Conservation (phyloP, 2,329 filamentous ascomycete genomes). For the Colletotrichum incanum region DNA sequence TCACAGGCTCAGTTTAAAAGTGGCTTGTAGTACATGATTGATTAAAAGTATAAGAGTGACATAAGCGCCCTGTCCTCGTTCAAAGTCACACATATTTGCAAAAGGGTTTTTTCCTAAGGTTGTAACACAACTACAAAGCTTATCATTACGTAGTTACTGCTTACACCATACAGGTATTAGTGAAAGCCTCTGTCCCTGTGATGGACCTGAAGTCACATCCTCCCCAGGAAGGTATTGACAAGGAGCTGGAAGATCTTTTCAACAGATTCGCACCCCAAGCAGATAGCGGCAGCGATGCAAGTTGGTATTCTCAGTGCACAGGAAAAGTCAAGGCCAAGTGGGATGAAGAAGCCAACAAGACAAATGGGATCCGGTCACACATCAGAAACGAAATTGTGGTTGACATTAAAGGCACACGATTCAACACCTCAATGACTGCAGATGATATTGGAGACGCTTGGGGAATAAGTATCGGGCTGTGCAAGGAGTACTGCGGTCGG, state of each 20-base stretch:
- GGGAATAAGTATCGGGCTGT: neutral
- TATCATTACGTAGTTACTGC: too few species aligned
- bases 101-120: too few species aligned
- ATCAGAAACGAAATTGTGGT: neutral
- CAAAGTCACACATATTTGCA: neutral
- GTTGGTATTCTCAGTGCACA: slow-evolving; percentile 1
- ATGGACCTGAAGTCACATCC: neutral
- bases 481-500: slow-evolving; percentile 2
- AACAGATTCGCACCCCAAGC: neutral
- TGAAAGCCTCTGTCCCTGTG: too few species aligned
- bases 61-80: neutral
- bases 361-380: neutral
- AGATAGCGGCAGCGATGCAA: neutral
- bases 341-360: neutral
- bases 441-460: neutral
- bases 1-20: neutral
- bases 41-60: neutral
- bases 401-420: neutral
- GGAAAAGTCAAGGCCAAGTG: neutral
- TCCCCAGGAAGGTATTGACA: neutral
- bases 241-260: neutral
- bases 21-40: too few species aligned
- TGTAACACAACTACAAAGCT: too few species aligned
- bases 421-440: neutral
- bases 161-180: too few species aligned